phyloP scores from a whole-genome alignment of 176 grass and related monocot genomes.

The Oryza brachyantha region DNA sequence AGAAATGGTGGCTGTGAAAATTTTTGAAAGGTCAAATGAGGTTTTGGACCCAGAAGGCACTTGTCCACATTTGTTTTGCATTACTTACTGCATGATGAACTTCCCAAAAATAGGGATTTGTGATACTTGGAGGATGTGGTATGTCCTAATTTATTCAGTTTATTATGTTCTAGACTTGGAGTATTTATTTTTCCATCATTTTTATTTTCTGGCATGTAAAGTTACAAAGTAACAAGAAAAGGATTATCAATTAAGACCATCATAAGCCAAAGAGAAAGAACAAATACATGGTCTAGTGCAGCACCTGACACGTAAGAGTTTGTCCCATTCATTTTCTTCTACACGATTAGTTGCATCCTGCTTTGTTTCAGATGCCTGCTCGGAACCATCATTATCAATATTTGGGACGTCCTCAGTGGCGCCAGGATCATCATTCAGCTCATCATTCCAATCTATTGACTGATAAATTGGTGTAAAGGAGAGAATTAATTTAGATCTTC shows the following conservation, averaged over 20 bases:
- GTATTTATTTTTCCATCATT: neutral
- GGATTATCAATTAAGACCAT: neutral
- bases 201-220: neutral
- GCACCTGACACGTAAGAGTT: constrained; percentile 94
- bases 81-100: neutral
- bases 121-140: neutral
- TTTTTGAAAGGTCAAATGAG: neutral
- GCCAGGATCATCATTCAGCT: constrained; percentile 71
- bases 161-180: neutral
- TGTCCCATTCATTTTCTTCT: constrained; percentile 99
- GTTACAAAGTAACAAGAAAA: neutral
- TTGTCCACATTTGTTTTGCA: neutral
- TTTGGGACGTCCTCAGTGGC: constrained; percentile 43
- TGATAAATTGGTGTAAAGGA: constrained; percentile 40
- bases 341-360: constrained; percentile 46
- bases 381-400: constrained; percentile 49
- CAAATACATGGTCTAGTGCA: constrained; percentile 1
- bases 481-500: constrained; percentile 28
- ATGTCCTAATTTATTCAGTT: constrained; percentile 6
- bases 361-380: constrained; percentile 60
- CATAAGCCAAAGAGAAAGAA: constrained; percentile 11
- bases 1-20: neutral
- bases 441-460: constrained; percentile 97
- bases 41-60: neutral
- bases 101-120: neutral